Base-by-base conservation (phyloP, 805 yeast species). In the Hanseniaspora guilliermondii region DNA sequence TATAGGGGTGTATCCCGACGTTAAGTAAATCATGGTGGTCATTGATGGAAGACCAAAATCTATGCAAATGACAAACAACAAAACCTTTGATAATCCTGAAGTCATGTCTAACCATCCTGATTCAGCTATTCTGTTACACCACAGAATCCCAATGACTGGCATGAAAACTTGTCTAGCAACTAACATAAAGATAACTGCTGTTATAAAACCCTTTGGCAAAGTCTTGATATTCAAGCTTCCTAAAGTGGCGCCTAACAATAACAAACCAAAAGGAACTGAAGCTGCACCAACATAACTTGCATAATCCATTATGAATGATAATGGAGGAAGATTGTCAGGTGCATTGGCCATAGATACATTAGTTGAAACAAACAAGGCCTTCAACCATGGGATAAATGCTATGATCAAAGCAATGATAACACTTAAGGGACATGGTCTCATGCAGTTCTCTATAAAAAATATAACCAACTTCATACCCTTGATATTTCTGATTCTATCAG, bases 11-110 rank as follows among this genome's bases (percentile, higher is more conserved):
- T 80, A 85, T 64, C 86, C 80, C 3, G 96, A 93, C 1, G 97
- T 88, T 56, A 91, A 73, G 65, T 89, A 93, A 44, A 91, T 82
- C 61, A 88, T 75, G 0, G 93, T 78, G 0, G 97, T 93, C 49
- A 96, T 95, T 48, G 87, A 83, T 0, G 98, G 97, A 32, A 88
- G 70, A 0, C 88, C 88, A 69, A 85, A 85, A 41, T 80, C 79
- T 39, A 89, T 73, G 8, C 83, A 82, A 57, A 85, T 78, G 9
- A 89, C 85, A 62, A 93, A 86, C 27, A 83, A 71, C 11, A 88
- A 70, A 68, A 88, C 76, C 17, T 67, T 64, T 14, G 32, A 36
- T 5, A 44, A 6, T 53, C 72, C 76, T 50, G 70, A 70, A 35
- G 68, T 65, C 66, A 67, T 61, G 22, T 69, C 78, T 53, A 81